Conservation (phyloP, 108 stramenopile genomes). For the Cyclotella atomus region DNA sequence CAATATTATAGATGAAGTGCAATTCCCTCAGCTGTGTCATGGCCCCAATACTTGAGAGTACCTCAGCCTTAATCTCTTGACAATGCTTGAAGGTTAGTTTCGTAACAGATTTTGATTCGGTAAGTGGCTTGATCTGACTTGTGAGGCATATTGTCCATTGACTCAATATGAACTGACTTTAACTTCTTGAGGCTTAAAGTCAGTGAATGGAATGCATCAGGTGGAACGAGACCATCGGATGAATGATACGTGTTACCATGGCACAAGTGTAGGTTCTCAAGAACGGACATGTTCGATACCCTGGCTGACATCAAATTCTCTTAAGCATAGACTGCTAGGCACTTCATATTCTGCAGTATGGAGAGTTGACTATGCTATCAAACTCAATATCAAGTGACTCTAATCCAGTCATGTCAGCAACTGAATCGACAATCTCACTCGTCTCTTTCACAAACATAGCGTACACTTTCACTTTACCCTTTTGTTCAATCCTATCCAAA, state of each 20-base stretch:
- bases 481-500: not conserved
- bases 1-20: not conserved
- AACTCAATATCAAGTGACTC: constrained; percentile 3
- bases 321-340: not conserved
- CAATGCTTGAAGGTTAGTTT: not conserved
- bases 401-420: not conserved
- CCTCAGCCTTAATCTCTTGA: not conserved
- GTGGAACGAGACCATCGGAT: not conserved
- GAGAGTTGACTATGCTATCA: not conserved
- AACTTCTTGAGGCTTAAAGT: not conserved
- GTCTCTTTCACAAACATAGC: not conserved
- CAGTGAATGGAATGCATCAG: not conserved
- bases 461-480: not conserved
- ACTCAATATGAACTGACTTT: not conserved
- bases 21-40: not conserved
- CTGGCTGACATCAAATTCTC: not conserved
- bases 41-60: not conserved
- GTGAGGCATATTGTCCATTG: not conserved
- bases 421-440: not conserved
- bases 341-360: not conserved
- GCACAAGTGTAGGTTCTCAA: not conserved
- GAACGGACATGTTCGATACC: not conserved
- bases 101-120: not conserved
- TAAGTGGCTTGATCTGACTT: not conserved
- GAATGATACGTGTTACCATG: not conserved